Evolutionary conservation across 805 yeast species (phyloP), one percentile per base, ranked within the genome.

Genomic region (Wickerhamiella vanderwaltii): DNA sequence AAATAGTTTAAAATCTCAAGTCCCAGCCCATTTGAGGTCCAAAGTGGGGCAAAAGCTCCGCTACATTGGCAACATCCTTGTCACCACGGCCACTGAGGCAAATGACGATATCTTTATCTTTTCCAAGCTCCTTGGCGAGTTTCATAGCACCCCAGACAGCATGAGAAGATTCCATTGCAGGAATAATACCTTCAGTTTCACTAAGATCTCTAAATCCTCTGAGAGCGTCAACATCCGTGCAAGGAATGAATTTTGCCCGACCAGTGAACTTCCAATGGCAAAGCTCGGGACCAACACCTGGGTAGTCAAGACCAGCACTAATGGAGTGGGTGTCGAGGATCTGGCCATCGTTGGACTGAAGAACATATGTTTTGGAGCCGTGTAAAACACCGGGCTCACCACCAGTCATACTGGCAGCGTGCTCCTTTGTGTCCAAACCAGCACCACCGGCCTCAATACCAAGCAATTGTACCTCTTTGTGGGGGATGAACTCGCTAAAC

Each of bases 371-470:
- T 63, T 72, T 82, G 38, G 88, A 96, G 62, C 99, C 99, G 57
- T 91, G 99, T 75, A 91, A 79, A 45, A 91, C 97, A 68, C 99
- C 99, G 5, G 94, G 93, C 48, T 73, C 70, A 57, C 99, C 99
- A 26, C 72, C 94, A n/a, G 94, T 77, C 54, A 91, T 71, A 12
- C 97, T 87, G 20, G 98, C 98, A 36, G 95, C 83, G 62, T 91
- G 97, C 54, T 73, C 69, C n/a, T 69, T 73, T 20, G 96, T 79
- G 56, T 84, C 85, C 39, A 88, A 51, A 59, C 99, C 99, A 52
- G 84, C 94, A 63, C 99, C 99, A 61, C 95, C 99, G 39, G 99
- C 99, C 67, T 91, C 99, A 46, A 87, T 85, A 61, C 99, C 99
- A 23, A 87, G 65, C 58, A 91, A 67, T 57, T 73, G 75, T 34